phyloP scores from a whole-genome alignment of 768 basidiomycete genomes.

The Tricholoma hemisulphureum region DNA sequence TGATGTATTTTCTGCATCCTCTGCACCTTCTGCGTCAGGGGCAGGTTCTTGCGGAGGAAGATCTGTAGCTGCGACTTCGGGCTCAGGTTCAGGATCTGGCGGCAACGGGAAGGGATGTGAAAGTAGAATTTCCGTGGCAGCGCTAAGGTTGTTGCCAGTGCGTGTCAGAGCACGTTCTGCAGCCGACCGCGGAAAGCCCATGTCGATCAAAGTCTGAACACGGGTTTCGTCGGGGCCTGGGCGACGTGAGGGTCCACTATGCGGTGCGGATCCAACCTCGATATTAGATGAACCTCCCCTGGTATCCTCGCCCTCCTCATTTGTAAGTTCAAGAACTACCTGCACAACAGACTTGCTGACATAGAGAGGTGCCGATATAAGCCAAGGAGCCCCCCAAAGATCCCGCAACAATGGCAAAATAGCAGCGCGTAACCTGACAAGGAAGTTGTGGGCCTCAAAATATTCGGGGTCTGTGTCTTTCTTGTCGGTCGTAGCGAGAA shows the following conservation, averaged over 20 bases:
- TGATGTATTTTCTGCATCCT: constrained; percentile 12
- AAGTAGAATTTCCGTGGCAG: constrained; percentile 85
- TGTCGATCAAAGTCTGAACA: constrained; percentile 84
- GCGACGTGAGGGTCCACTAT: constrained; percentile 30
- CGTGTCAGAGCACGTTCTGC: constrained; percentile 82
- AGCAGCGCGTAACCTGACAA: constrained; percentile 74
- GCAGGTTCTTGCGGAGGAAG: neutral
- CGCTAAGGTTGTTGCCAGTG: constrained; percentile 82
- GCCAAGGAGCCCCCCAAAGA: constrained; percentile 85
- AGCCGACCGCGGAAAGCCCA: constrained; percentile 94
- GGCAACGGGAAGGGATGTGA: constrained; percentile 77
- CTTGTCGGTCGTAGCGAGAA: constrained; percentile 74
- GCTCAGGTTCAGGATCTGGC: constrained; percentile 57
- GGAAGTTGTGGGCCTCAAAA: constrained; percentile 85
- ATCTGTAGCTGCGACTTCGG: constrained; percentile 18
- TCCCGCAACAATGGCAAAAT: constrained; percentile 63
- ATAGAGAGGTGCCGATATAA: constrained; percentile 69
- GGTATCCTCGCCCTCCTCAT: constrained; percentile 76
- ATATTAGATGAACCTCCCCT: constrained; percentile 42
- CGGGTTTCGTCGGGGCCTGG: constrained; percentile 72
- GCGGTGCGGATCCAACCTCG: constrained; percentile 28
- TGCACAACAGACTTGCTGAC: constrained; percentile 76
- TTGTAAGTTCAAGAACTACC: constrained; percentile 75
- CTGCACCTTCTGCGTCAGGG: constrained; percentile 10
- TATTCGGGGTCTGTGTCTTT: constrained; percentile 73